Conservation (phyloP, 495 filamentous ascomycete genomes). For the Penicillium chermesinum region DNA sequence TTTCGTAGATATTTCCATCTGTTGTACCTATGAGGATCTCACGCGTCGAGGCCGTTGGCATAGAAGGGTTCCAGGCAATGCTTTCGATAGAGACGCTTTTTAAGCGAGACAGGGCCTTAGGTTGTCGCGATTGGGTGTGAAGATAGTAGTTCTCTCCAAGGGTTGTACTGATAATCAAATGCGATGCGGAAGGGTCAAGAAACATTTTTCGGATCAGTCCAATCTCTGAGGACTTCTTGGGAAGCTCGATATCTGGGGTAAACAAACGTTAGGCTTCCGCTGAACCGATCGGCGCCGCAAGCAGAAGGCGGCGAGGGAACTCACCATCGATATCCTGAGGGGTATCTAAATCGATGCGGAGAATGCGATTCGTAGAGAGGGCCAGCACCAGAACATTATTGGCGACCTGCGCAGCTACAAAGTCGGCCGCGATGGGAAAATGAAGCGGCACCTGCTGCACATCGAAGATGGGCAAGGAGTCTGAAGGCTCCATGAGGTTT, state of each 20-base stretch:
- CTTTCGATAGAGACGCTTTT: slow-evolving; percentile 84
- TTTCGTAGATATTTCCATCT: slow-evolving; percentile 92
- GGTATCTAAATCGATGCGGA: slow-evolving; percentile 89
- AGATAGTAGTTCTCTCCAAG: slow-evolving; percentile 96
- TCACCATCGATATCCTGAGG: slow-evolving; percentile 93
- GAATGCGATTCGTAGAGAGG: slow-evolving; percentile 78
- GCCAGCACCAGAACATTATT: slow-evolving; percentile 95
- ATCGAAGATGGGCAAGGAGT: slow-evolving; percentile 82
- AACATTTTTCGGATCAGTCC: slow-evolving; percentile 93
- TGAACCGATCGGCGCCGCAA: slow-evolving; percentile 14
- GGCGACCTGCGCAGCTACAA: slow-evolving; percentile 92
- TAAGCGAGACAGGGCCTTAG: slow-evolving; percentile 72
- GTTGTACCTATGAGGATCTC: slow-evolving; percentile 91
- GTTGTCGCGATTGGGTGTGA: slow-evolving; percentile 86
- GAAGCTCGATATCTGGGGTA: slow-evolving; percentile 83
- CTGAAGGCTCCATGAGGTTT: slow-evolving; percentile 54
- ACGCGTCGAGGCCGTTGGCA: slow-evolving; percentile 89
- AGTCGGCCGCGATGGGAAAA: slow-evolving; percentile 86
- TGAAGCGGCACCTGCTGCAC: slow-evolving; percentile 85
- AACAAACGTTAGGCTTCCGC: slow-evolving; percentile 13
- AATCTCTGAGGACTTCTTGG: slow-evolving; percentile 83
- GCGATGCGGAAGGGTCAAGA: slow-evolving; percentile 91
- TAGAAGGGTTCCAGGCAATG: slow-evolving; percentile 92
- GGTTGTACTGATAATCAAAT: slow-evolving; percentile 85
- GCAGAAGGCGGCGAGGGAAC: slow-evolving; percentile 4